Evolutionary conservation across 2,329 filamentous ascomycete genomes (phyloP).

Genomic region (Pseudonectria buxi): DNA sequence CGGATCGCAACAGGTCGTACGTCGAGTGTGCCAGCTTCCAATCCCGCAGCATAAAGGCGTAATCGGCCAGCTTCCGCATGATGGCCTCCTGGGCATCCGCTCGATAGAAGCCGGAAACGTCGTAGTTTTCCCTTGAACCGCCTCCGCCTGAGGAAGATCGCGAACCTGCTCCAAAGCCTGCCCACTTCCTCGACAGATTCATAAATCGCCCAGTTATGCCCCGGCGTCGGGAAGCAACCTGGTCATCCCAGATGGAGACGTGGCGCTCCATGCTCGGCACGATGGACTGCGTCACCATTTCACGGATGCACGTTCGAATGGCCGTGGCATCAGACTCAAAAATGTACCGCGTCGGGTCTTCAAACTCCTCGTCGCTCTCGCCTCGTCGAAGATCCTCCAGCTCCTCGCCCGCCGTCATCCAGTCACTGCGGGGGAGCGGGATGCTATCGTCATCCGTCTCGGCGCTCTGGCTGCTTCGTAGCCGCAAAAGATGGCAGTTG

Average conservation of each 20-base stretch:
- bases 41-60: slow-evolving; percentile 93
- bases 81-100: slow-evolving; percentile 81
- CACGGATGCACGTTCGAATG: slow-evolving; percentile 81
- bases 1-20: slow-evolving; percentile 81
- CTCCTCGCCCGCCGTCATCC: slow-evolving; percentile 84
- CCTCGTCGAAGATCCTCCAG: slow-evolving; percentile 64
- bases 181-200: slow-evolving; percentile 85
- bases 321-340: slow-evolving; percentile 89
- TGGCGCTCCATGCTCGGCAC: slow-evolving; percentile 94
- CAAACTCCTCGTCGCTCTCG: slow-evolving; percentile 61
- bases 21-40: slow-evolving; percentile 89
- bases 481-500: slow-evolving; percentile 83
- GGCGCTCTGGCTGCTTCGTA: slow-evolving; percentile 78
- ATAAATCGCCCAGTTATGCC: slow-evolving; percentile 92
- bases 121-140: slow-evolving; percentile 63
- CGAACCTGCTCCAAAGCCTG: slow-evolving; percentile 65
- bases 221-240: slow-evolving; percentile 82
- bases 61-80: slow-evolving; percentile 90
- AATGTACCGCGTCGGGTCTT: slow-evolving; percentile 68
- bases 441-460: slow-evolving; percentile 89
- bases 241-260: slow-evolving; percentile 91
- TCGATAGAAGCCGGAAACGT: slow-evolving; percentile 72
- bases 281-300: slow-evolving; percentile 92
- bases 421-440: slow-evolving; percentile 73
- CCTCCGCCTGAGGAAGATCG: slow-evolving; percentile 52